These are phyloP conservation scores for Aureobasidium subglaciale DNA, from an alignment of 2,329 filamentous ascomycete genomes.

Conservation along the genomic window DNA sequence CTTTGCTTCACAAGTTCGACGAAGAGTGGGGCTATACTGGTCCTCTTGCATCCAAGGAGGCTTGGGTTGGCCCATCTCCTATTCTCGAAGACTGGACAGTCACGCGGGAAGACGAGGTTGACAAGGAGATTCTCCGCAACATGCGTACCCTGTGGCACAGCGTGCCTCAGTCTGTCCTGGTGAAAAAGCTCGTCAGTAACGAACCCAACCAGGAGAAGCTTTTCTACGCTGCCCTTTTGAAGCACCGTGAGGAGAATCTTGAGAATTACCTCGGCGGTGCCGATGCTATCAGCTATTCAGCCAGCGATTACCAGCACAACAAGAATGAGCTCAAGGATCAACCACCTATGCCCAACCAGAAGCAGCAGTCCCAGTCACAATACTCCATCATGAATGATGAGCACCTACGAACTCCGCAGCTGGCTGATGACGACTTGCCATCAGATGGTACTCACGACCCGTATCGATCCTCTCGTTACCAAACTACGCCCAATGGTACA, in stretches of 20 bases:
- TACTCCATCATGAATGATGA: slow-evolving; percentile 52
- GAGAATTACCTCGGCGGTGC: slow-evolving; percentile 76
- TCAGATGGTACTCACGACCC: slow-evolving; percentile 71
- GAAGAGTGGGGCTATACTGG: slow-evolving; percentile 60
- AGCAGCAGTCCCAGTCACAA: slow-evolving; percentile 44
- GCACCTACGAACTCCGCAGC: slow-evolving; percentile 41
- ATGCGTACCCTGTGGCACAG: slow-evolving; percentile 88
- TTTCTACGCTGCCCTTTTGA: slow-evolving; percentile 79
- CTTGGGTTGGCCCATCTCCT: slow-evolving; percentile 45
- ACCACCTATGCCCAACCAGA: slow-evolving; percentile 29
- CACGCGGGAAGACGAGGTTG: slow-evolving; percentile 60
- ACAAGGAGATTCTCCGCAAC: slow-evolving; percentile 74
- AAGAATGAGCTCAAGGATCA: slow-evolving; percentile 27
- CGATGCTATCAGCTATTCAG: slow-evolving; percentile 63
- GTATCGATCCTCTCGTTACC: slow-evolving; percentile 61
- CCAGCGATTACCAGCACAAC: slow-evolving; percentile 85
- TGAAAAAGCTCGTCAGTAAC: slow-evolving; percentile 54
- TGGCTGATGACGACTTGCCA: slow-evolving; percentile 41
- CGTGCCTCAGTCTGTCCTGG: slow-evolving; percentile 64
- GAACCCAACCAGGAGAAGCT: slow-evolving; percentile 80
- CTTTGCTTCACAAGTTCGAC: slow-evolving; percentile 77
- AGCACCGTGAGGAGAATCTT: slow-evolving; percentile 74
- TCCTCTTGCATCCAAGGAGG: slow-evolving; percentile 43
- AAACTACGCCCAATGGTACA: slow-evolving; percentile 28
- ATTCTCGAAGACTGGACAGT: slow-evolving; percentile 57